These are phyloP conservation scores for Arthrobotrys megalospora DNA, from an alignment of 2,329 filamentous ascomycete species.

Conservation along the genomic window DNA sequence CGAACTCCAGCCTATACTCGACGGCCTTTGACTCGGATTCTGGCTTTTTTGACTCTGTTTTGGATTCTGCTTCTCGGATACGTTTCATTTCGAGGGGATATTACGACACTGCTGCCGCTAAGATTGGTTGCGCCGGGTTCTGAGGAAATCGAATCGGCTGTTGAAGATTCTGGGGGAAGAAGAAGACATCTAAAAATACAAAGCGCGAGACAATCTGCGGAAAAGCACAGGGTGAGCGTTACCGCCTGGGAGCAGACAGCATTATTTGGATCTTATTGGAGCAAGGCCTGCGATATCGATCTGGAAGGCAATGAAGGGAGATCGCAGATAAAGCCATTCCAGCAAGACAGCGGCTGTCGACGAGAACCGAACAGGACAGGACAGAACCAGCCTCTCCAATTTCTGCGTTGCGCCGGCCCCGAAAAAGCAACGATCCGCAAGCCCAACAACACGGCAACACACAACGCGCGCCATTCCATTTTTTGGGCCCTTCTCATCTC, in stretches of 20 bases:
- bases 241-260: background rate
- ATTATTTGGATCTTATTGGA: slow-evolving; percentile 31
- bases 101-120: slow-evolving; percentile 40
- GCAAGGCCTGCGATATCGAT: slow-evolving; percentile 23
- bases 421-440: slow-evolving; percentile 56
- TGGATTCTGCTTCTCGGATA: slow-evolving; percentile 37
- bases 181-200: slow-evolving; percentile 26
- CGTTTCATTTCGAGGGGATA: slow-evolving; percentile 33
- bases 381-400: slow-evolving; percentile 51
- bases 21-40: slow-evolving; percentile 19
- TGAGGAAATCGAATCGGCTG: slow-evolving; percentile 30
- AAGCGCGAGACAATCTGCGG: slow-evolving; percentile 21
- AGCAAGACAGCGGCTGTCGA: slow-evolving; percentile 45
- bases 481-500: slow-evolving; percentile 32
- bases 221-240: slow-evolving; percentile 21
- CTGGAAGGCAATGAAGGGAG: slow-evolving; percentile 53
- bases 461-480: slow-evolving; percentile 57
- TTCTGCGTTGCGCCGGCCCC: slow-evolving; percentile 47
- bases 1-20: slow-evolving; percentile 21
- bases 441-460: slow-evolving; percentile 53
- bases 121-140: slow-evolving; percentile 35
- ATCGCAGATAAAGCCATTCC: slow-evolving; percentile 22
- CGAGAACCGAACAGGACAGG: background rate
- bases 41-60: slow-evolving; percentile 24
- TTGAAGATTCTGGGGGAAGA: slow-evolving; percentile 1